Evolutionary conservation across 257 asterid species (phyloP), one percentile per base, ranked within the genome.

Genomic region (Lithospermum erythrorhizon): DNA sequence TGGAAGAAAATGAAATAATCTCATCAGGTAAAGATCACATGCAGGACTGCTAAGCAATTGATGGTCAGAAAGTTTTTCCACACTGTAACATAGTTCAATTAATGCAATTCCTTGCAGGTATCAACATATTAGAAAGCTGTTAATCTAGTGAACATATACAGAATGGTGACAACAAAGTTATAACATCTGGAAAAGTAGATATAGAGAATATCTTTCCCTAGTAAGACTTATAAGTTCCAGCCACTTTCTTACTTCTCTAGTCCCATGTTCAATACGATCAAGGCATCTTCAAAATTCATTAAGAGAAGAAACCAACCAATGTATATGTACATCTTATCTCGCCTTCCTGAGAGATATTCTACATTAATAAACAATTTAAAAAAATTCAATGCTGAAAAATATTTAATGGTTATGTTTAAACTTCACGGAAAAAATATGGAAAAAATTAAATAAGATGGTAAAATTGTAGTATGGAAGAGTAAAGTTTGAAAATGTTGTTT

Each of bases 1-100:
- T 93, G 63, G 29, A 63, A 55, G 55, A 49, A 67, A 25, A 32
- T 11, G 30, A 65, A 23, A 23, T n/a, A 56, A 56, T 16, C 65
- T 62, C 32, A 53, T 52, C 7, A 55, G 53, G 57, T 22, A 19
- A 55, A 57, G 24, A 66, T 16, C 24, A n/a, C 51, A 57, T 48
- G 27, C 49, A 21, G 19, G 14, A 19, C 21, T 11, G 64, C 17
- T 6, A 65, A 21, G 24, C 14, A 51, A 54, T 24, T 49, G 21
- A 65, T 13, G 51, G 30, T 8, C n/a, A 25, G 19, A 51, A 5
- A 29, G 16, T 49, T n/a, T 53, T 53, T 53, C 17, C 32, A 6
- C 23, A 17, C 23, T 18, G 13, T 53, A 35, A 35, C 47, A 35
- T 9, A 6, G 14, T 6, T 35, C 47, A 8, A 35, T 35, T 35